phyloP scores from a whole-genome alignment of 345 rosid species.

The Bruguiera sexangula region DNA sequence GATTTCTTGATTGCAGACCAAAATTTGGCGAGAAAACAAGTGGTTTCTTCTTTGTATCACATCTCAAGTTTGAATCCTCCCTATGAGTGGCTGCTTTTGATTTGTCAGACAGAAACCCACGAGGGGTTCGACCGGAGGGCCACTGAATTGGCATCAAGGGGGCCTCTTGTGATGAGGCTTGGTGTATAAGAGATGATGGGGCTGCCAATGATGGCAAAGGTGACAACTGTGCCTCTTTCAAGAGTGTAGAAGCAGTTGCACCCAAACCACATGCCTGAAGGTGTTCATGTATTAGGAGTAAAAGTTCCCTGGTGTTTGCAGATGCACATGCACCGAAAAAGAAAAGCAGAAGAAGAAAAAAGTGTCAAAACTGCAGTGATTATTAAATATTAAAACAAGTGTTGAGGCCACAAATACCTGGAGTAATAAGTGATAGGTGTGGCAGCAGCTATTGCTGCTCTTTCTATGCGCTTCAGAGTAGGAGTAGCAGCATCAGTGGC shows the following conservation, averaged over 20 bases:
- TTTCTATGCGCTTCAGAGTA: constrained; percentile 90
- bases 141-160: constrained; percentile 61
- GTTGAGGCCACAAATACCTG: constrained; percentile 32
- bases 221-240: constrained; percentile 86
- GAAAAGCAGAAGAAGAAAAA: background rate
- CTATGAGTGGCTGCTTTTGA: constrained; percentile 33
- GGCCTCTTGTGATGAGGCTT: constrained; percentile 53
- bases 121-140: constrained; percentile 73
- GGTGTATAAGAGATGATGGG: constrained; percentile 62
- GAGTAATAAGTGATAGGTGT: constrained; percentile 93
- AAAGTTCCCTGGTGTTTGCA: constrained; percentile 65
- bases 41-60: constrained; percentile 70
- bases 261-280: constrained; percentile 88
- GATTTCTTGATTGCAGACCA: constrained; percentile 52
- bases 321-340: constrained; percentile 12
- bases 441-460: constrained; percentile 99
- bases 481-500: constrained; percentile 99
- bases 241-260: constrained; percentile 57
- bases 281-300: constrained; percentile 92
- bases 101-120: constrained; percentile 65
- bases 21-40: constrained; percentile 71
- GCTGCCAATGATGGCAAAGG: constrained; percentile 71
- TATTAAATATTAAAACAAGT: background rate
- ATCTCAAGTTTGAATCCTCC: constrained; percentile 47
- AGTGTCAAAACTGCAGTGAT: background rate